These are phyloP conservation scores for Nemophila menziesii DNA, from an alignment of 257 asterid species.

Conservation along the genomic window DNA sequence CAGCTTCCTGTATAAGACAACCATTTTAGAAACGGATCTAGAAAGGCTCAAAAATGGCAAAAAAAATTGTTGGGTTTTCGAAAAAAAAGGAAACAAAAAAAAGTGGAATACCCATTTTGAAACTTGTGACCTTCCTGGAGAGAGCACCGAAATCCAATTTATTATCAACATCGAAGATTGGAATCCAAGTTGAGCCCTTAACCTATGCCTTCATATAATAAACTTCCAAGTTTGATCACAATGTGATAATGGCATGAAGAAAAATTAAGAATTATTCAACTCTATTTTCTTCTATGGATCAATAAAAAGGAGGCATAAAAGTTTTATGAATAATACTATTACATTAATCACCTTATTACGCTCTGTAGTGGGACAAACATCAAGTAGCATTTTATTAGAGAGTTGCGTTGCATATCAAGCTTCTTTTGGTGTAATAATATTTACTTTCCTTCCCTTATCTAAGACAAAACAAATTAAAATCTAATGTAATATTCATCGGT, in stretches of 20 bases:
- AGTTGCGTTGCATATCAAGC: constrained; percentile 96
- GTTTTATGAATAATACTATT: no score
- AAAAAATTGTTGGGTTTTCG: no score
- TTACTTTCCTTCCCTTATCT: constrained; percentile 86
- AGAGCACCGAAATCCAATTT: constrained; percentile 52
- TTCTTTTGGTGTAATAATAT: constrained; percentile 78
- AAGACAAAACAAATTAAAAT: constrained; percentile 8
- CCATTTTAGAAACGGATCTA: background rate
- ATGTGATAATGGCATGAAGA: background rate
- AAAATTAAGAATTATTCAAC: background rate
- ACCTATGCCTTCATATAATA: constrained; percentile 72
- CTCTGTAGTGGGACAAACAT: constrained; percentile 83
- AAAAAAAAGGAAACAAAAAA: background rate
- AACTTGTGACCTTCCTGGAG: constrained; percentile 58
- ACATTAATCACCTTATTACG: constrained; percentile 57
- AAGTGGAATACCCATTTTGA: constrained; percentile 58
- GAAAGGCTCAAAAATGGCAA: no score
- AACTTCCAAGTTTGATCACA: constrained; percentile 12
- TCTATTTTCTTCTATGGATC: background rate
- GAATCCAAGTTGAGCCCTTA: constrained; percentile 83
- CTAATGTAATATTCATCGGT: no score
- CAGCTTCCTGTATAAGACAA: constrained; percentile 58
- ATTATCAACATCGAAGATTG: constrained; percentile 70
- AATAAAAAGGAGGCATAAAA: no score
- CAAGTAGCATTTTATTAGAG: constrained; percentile 66